Percentiles rank a stretch among this genome's conserved stretches.
Evolutionary conservation across 768 basidiomycete species (phyloP).

Genomic region (Tricholoma bakamatsutake): DNA sequence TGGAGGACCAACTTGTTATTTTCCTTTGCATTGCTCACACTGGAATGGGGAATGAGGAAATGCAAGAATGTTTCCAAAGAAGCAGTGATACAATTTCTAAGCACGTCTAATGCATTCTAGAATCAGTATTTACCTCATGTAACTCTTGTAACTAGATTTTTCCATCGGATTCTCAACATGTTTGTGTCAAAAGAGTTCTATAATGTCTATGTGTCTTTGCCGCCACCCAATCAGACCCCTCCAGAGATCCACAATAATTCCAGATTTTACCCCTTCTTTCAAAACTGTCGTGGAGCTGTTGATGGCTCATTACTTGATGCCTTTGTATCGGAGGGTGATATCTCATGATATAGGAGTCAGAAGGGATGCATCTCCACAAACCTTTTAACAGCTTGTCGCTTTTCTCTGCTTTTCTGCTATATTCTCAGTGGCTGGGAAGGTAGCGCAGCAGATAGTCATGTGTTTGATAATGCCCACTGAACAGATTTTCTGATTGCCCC

Average conservation of each 20-base stretch:
- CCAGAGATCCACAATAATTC: conserved; percentile 20
- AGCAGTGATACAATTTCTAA: conserved; percentile 32
- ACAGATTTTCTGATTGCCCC: conserved; percentile 24
- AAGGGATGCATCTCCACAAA: conserved; percentile 18
- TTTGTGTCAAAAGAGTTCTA: conserved; percentile 7
- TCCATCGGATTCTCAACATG: conserved; percentile 15
- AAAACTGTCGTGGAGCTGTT: conserved; percentile 27
- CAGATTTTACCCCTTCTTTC: conserved; percentile 27
- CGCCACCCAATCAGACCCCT: conserved; percentile 11
- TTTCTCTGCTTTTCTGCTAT: conserved; percentile 30
- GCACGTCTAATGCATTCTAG: conserved; percentile 14
- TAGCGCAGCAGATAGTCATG: conserved; percentile 26
- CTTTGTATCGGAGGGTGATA: conserved; percentile 10
- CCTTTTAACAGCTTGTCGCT: conserved; percentile 26
- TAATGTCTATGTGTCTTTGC: conserved; percentile 2
- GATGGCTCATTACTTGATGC: conserved; percentile 27
- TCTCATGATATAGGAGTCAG: conserved; percentile 11
- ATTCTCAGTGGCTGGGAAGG: conserved; percentile 32
- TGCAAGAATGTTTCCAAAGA: conserved; percentile 31
- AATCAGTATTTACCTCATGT: neutral
- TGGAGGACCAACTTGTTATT: conserved; percentile 33
- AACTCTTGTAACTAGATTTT: conserved; percentile 12
- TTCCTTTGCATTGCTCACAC: conserved; percentile 26
- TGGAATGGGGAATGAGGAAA: conserved; percentile 19
- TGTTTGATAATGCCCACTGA: conserved; percentile 23